Evolutionary conservation across 345 rosid genomes (phyloP), one percentile per base, ranked within the genome.

Genomic region (Arabis hirsuta): DNA sequence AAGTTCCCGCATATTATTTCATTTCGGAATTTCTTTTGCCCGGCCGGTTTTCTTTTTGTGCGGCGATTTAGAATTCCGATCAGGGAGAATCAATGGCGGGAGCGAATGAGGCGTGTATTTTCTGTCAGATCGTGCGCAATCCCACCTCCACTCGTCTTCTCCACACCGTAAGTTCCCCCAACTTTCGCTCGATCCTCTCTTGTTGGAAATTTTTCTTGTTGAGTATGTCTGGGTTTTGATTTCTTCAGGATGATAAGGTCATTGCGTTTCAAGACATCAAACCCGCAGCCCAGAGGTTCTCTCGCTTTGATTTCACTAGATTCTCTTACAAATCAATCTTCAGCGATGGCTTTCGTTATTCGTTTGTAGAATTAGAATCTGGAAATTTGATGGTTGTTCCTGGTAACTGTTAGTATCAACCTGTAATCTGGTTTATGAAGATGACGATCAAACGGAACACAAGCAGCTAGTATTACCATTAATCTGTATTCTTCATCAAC

Each of bases 221-320:
- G 46, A 9, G 3, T 10, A 41, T 10, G 6, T 5, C 36, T 32
- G 12, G 19, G 41, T 68, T 70, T 54, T 3, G 44, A 9, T 27
- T 47, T 54, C 42, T 64, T 78, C 84, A 91, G 97, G 96, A 94
- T 73, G 89, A 87, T 10, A 91, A 82, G 72, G 93, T 91, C 55
- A 73, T 89, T 42, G 96, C 97, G 19, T 91, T 94, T 81, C 88
- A 82, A 69, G 97, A 94, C 63, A 85, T 94, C 76, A 89, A 79
- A 38, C 97, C 96, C 16, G 75, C 97, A 4, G 91, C 97, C 4
- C 85, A 74, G 82, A 89, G 97, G 97, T 91, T 80, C 24, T 56
- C 9, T 43, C 54, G 24, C 24, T 22, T 22, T 22, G 24, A 22
- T 22, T 22, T 22, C 24, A 22, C 2, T 22, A 22, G 24, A 22